These are phyloP conservation scores for Fusarium bactridioides DNA, from an alignment of 2,329 filamentous ascomycete species.

Conservation along the genomic window DNA sequence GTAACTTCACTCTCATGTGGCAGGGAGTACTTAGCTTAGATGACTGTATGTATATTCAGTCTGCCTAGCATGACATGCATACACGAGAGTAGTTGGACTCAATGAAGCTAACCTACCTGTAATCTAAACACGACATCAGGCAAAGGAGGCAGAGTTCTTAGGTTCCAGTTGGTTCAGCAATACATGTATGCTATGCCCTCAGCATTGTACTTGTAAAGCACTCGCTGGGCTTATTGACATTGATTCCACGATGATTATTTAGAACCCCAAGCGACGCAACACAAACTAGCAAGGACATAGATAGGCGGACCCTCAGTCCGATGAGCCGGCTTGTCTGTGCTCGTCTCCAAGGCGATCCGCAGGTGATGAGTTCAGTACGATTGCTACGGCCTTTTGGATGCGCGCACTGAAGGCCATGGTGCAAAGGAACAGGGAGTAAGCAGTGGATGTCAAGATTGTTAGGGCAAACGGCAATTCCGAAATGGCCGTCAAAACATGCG, in stretches of 20 bases:
- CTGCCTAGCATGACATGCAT: not conserved
- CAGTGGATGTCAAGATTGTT: not conserved
- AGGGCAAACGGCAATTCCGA: not conserved
- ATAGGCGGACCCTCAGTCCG: slow-evolving; percentile 15
- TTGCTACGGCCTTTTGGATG: not conserved
- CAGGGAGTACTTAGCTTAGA: not conserved
- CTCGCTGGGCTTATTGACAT: not conserved
- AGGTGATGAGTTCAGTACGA: not conserved
- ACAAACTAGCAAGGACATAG: slow-evolving; percentile 11
- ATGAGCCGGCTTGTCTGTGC: slow-evolving; percentile 21
- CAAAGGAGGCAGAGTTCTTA: not conserved
- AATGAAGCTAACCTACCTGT: not conserved
- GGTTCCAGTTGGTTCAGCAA: not conserved
- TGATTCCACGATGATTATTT: not conserved
- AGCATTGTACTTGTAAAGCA: not conserved
- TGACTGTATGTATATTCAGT: not conserved
- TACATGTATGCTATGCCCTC: not conserved
- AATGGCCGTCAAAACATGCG: not conserved
- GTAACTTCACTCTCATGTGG: not conserved
- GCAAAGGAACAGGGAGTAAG: not conserved
- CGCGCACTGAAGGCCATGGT: not conserved
- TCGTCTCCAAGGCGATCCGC: slow-evolving; percentile 8
- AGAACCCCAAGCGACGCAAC: not conserved
- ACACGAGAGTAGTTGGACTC: not conserved
- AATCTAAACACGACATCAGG: slow-evolving; percentile 6